Base-by-base conservation (phyloP, 2,329 filamentous ascomycete genomes). In the Penicillium sp. region DNA sequence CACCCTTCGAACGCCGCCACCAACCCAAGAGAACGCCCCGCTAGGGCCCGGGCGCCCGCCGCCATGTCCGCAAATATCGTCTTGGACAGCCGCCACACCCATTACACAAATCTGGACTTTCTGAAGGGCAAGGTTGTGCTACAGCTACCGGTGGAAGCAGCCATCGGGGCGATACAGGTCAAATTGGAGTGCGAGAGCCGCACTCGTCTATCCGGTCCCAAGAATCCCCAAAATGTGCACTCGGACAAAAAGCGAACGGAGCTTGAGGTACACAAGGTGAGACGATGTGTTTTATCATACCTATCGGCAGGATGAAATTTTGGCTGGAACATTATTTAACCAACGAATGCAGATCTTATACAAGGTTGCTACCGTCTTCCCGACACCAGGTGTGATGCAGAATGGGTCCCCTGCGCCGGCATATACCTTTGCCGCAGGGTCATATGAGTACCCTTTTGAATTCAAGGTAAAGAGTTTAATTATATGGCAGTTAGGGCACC, bases 171-270 rank as follows among this genome's bases (percentile, higher is more conserved):
- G 5, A 77, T 81, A 37, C 74, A 74, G 40, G 78, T 80, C 46
- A 81, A 81, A 63, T 64, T 81, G 29, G 78, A 81, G 59, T 78
- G 77, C 22, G 78, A 80, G 61, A 80, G 77, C 63, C 74, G 73
- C 35, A 78, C 78, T 24, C 69, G 77, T 39, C 70, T 81, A 16
- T 70, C 72, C 2, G 74, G 72, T 16, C 72, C 69, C 59, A 74
- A 69, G 53, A 59, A 76, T 57, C 73, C 72, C 2, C 67, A 74
- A 53, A 64, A 74, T 72, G 76, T 75, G 35, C 64, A 74, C 37
- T 72, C 74, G 22, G 76, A 79, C n/a, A 78, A 78, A 68, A 77
- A 74, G 64, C 74, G 75, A 54, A 75, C 76, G n/a, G 77, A 79
- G 65, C 62, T 77, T 50, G 78, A 81, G 63, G 70, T 78, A 20